phyloP scores from a whole-genome alignment of 2,329 filamentous ascomycete species.

The Fusarium nurragi region DNA sequence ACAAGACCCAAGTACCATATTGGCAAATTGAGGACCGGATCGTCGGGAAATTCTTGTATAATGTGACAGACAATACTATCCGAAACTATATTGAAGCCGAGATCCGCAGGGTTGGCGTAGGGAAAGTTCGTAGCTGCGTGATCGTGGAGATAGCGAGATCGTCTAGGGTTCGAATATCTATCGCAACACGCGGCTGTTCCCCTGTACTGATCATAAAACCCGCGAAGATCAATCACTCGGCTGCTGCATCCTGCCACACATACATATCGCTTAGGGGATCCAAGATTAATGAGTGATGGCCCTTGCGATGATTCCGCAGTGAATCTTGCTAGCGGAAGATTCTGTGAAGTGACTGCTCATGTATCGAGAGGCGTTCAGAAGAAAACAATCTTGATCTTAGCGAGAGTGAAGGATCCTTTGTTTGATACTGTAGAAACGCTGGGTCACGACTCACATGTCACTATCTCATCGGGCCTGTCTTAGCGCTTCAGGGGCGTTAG shows the following conservation, averaged over 20 bases:
- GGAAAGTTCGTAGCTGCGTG: background rate
- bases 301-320: background rate
- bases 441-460: constrained; percentile 21
- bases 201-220: background rate
- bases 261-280: background rate
- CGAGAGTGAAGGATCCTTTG: constrained; percentile 21
- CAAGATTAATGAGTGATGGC: background rate
- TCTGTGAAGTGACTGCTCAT: background rate
- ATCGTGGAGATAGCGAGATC: background rate
- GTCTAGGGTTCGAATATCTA: constrained; percentile 6
- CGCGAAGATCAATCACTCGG: constrained; percentile 1
- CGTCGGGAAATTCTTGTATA: background rate
- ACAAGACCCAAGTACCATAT: background rate
- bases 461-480: constrained; percentile 25
- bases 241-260: constrained; percentile 2
- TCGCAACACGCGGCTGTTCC: constrained; percentile 25
- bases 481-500: constrained; percentile 16
- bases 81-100: background rate
- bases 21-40: background rate
- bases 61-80: background rate
- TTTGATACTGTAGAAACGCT: constrained; percentile 6
- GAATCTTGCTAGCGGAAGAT: background rate
- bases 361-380: constrained; percentile 4
- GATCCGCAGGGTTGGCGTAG: background rate
- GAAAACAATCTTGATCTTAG: constrained; percentile 1